Evolutionary conservation across 257 asterid species (phyloP).

Genomic region (Mitragyna speciosa): DNA sequence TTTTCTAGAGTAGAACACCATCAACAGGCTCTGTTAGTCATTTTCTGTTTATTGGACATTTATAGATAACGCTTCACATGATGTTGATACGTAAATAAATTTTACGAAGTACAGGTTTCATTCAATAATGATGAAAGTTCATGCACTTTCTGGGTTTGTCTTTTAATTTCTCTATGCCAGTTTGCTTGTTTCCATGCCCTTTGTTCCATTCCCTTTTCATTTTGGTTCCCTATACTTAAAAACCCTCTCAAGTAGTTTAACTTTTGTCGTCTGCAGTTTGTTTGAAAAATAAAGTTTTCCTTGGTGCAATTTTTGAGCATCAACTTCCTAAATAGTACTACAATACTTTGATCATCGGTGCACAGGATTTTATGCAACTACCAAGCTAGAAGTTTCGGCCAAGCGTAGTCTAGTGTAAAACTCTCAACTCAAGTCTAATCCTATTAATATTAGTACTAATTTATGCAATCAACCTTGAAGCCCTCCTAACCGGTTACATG

Average conservation of each 20-base stretch:
- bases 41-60: not conserved
- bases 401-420: not conserved
- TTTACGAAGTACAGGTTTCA: not conserved
- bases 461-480: not conserved
- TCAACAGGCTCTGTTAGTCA: not conserved
- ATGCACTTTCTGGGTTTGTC: not conserved
- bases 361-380: not conserved
- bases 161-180: not conserved
- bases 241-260: no score
- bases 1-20: not conserved
- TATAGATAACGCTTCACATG: not conserved
- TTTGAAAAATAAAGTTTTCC: not conserved
- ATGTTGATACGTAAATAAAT: conserved; percentile 2
- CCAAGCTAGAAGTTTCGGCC: not conserved
- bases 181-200: not conserved
- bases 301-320: not conserved
- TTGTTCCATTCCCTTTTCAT: not conserved
- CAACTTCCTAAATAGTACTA: not conserved
- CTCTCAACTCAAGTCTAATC: not conserved
- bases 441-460: not conserved
- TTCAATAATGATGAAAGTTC: not conserved
- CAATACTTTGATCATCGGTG: no score
- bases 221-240: not conserved
- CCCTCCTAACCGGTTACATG: not conserved
- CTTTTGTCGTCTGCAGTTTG: not conserved